Percentiles rank a stretch among this genome's conserved stretches.
phyloP scores from a whole-genome alignment of 225 moss, liverwort and hornwort species.

The Sphagnum contortum region DNA sequence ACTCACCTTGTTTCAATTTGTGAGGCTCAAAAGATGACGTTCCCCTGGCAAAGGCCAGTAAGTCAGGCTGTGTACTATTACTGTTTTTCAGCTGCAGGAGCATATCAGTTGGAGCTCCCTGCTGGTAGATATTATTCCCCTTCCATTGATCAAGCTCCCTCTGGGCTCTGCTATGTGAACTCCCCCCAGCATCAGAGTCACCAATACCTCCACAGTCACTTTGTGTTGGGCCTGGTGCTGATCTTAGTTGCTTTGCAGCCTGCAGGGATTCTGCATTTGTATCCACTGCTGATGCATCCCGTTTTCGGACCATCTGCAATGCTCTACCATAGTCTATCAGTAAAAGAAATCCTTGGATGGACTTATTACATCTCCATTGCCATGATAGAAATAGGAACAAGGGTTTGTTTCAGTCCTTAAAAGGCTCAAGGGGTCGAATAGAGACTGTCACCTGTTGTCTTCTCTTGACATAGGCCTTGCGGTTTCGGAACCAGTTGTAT shows the following conservation, averaged over 20 bases:
- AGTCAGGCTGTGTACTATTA: slow-evolving; percentile 21
- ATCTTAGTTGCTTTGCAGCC: slow-evolving; percentile 58
- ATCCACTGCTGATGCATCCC: slow-evolving; percentile 89
- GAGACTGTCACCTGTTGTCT: slow-evolving; percentile 46
- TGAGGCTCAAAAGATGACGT: no score
- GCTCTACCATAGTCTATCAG: not conserved
- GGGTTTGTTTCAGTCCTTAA: no score
- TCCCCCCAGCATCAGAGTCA: slow-evolving; percentile 26
- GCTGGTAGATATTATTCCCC: slow-evolving; percentile 31
- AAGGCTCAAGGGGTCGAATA: no score
- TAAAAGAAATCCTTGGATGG: not conserved
- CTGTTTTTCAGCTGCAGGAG: slow-evolving; percentile 22
- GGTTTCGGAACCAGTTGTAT: slow-evolving; percentile 98
- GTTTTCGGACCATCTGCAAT: slow-evolving; percentile 48
- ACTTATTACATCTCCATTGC: no score
- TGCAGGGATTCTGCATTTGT: slow-evolving; percentile 87
- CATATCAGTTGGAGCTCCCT: slow-evolving; percentile 33
- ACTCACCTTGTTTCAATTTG: no score
- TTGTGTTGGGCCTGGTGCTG: slow-evolving; percentile 69
- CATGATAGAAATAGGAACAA: no score
- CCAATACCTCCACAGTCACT: slow-evolving; percentile 55
- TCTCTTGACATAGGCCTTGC: slow-evolving; percentile 89
- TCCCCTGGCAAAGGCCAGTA: no score
- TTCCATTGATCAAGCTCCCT: slow-evolving; percentile 32
- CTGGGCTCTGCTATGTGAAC: slow-evolving; percentile 32